A percentile compares a stretch with the other conserved stretches of the same genome.
Conservation (phyloP, 2,329 filamentous ascomycete species). For the Exophiala viscosa region DNA sequence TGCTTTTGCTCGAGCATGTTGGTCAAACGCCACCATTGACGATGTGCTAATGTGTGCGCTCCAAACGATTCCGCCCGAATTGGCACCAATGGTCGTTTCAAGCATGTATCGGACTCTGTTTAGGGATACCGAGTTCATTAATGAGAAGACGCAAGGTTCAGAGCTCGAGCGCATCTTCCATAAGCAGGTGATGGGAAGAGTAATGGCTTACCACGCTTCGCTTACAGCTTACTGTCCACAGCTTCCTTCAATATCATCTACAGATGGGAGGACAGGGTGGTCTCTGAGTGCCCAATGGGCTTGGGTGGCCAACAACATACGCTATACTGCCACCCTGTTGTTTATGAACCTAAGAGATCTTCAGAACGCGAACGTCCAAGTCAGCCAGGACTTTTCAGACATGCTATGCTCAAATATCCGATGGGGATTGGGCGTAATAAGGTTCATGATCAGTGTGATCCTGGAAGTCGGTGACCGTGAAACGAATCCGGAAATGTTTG, state of each 20-base stretch:
- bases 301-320: conserved; percentile 27
- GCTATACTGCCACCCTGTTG: conserved; percentile 21
- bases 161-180: conserved; percentile 72
- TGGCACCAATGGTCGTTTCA: conserved; percentile 59
- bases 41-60: conserved; percentile 66
- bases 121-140: conserved; percentile 75
- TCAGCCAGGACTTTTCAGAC: conserved; percentile 61
- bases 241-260: conserved; percentile 10
- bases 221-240: conserved; percentile 17
- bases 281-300: conserved; percentile 25
- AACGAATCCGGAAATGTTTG: conserved; percentile 26
- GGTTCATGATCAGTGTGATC: conserved; percentile 55
- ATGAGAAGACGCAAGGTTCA: conserved; percentile 34
- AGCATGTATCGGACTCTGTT: conserved; percentile 68
- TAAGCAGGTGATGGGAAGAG: conserved; percentile 69
- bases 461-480: conserved; percentile 41
- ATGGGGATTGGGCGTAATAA: conserved; percentile 69
- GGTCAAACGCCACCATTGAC: conserved; percentile 56
- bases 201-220: conserved; percentile 44
- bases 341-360: conserved; percentile 21
- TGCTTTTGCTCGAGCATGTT: conserved; percentile 48
- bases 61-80: conserved; percentile 49
- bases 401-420: conserved; percentile 69
- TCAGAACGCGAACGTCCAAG: conserved; percentile 12
- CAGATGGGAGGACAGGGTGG: conserved; percentile 11